phyloP scores from a whole-genome alignment of 2,329 filamentous ascomycete genomes.

The Hysterium pulicare region DNA sequence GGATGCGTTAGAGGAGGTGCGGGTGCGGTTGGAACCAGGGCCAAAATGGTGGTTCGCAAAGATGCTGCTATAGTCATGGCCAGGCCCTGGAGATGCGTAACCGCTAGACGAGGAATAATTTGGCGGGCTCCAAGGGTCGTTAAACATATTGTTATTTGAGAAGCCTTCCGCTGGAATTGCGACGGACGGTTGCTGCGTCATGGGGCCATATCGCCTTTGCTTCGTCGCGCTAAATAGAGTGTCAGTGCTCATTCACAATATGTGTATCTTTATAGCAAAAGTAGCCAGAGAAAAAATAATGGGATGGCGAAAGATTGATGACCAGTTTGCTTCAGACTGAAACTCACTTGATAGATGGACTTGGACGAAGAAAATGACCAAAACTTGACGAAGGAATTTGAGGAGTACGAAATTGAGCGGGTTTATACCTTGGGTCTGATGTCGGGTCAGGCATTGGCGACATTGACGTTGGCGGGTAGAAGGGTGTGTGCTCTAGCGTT shows the following conservation, averaged over 20 bases:
- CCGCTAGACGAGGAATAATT: constrained; percentile 33
- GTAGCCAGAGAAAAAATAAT: constrained; percentile 6
- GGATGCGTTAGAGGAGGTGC: constrained; percentile 36
- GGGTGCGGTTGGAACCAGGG: constrained; percentile 24
- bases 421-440: constrained; percentile 35
- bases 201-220: constrained; percentile 2
- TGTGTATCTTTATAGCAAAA: too few species aligned
- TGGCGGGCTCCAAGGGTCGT: constrained; percentile 25
- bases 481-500: constrained; percentile 8
- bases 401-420: constrained; percentile 37
- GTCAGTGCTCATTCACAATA: not conserved
- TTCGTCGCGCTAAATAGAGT: not conserved
- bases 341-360: constrained; percentile 36
- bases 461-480: constrained; percentile 15
- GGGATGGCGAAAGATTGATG: constrained; percentile 7
- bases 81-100: constrained; percentile 29
- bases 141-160: constrained; percentile 18
- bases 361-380: constrained; percentile 28
- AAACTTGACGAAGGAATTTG: constrained; percentile 25
- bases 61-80: constrained; percentile 24
- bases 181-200: constrained; percentile 11
- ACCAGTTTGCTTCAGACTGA: constrained; percentile 12
- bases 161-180: constrained; percentile 15
- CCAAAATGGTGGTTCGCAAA: constrained; percentile 29
- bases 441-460: constrained; percentile 25